Percentiles rank a stretch among this genome's conserved stretches.
Evolutionary conservation across 495 filamentous ascomycete genomes (phyloP).

Genomic region (Neurospora sp.): DNA sequence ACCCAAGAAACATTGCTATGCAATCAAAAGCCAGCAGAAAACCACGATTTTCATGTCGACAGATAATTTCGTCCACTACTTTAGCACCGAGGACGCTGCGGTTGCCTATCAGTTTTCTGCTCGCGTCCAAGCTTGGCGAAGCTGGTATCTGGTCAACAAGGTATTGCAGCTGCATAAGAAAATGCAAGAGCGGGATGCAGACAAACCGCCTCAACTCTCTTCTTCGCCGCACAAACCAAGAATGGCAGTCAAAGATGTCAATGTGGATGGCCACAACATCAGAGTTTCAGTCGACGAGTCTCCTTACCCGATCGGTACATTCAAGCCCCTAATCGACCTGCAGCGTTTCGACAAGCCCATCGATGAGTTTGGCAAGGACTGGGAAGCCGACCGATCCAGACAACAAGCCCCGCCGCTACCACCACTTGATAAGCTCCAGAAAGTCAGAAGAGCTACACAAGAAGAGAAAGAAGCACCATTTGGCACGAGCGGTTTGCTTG

Average conservation of each 20-base stretch:
- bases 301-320: conserved; percentile 44
- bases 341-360: conserved; percentile 36
- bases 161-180: conserved; percentile 11
- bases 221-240: conserved; percentile 11
- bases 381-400: conserved; percentile 14
- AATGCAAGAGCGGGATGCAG: conserved; percentile 9
- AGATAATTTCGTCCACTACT: conserved; percentile 85
- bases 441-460: neutral
- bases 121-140: conserved; percentile 69
- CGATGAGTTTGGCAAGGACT: conserved; percentile 27
- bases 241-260: conserved; percentile 18
- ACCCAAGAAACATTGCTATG: conserved; percentile 73
- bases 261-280: conserved; percentile 22
- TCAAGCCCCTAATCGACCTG: conserved; percentile 46
- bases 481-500: conserved; percentile 30
- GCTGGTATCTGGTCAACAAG: conserved; percentile 71
- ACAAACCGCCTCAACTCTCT: conserved; percentile 18
- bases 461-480: conserved; percentile 18
- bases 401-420: conserved; percentile 10
- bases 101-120: conserved; percentile 58
- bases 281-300: conserved; percentile 26
- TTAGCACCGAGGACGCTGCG: conserved; percentile 62
- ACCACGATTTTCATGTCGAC: conserved; percentile 71
- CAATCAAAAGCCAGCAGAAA: conserved; percentile 90
- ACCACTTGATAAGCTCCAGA: neutral